Percentiles rank a stretch among this genome's conserved stretches.
phyloP scores from a whole-genome alignment of 768 basidiomycete genomes.

The Kondoa malvinella region DNA sequence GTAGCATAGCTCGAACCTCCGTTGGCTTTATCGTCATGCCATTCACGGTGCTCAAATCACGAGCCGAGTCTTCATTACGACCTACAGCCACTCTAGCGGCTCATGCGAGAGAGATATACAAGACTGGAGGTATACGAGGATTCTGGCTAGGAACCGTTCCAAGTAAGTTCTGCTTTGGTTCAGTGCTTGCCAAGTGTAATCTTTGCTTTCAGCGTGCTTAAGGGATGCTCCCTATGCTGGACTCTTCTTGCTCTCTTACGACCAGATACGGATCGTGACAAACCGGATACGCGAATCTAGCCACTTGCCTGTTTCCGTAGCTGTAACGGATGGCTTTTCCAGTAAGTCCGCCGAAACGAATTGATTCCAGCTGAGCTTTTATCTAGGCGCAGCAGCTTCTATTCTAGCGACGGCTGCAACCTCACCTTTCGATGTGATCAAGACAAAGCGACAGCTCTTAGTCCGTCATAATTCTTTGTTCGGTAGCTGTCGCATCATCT shows the following conservation, averaged over 20 bases:
- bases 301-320: neutral
- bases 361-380: too few relatives aligned
- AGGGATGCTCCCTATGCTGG: neutral
- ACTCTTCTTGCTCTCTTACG: neutral
- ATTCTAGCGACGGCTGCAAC: neutral
- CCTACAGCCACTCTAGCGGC: neutral
- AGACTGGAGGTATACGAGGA: neutral
- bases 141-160: neutral
- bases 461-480: neutral
- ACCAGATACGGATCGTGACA: neutral
- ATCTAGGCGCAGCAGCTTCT: neutral
- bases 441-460: neutral
- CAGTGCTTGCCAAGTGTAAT: neutral
- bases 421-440: conserved; percentile 2
- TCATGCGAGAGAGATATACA: neutral
- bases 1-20: neutral
- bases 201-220: neutral
- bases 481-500: neutral
- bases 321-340: neutral
- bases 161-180: neutral
- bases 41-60: neutral
- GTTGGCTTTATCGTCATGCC: neutral
- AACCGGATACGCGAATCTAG: neutral
- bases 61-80: neutral
- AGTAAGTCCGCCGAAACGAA: too few relatives aligned